Conservation (phyloP, 441 rosid genomes). For the Populus hybrid region DNA sequence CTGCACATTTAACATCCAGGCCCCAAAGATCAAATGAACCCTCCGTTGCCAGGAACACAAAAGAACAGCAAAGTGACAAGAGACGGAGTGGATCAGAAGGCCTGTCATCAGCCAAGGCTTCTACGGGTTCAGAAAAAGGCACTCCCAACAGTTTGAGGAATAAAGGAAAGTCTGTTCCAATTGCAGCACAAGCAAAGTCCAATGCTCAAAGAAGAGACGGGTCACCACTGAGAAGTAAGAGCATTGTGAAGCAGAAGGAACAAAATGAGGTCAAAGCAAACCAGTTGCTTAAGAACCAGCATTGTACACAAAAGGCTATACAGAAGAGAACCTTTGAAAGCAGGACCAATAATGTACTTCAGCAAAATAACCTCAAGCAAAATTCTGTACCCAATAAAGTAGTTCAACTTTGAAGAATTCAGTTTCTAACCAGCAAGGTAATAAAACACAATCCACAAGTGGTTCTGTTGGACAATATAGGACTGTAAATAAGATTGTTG, state of each 20-base stretch:
- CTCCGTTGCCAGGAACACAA: conserved; percentile 23
- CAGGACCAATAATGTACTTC: conserved; percentile 41
- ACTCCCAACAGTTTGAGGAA: conserved; percentile 34
- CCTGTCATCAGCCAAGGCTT: conserved; percentile 24
- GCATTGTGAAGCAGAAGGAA: conserved; percentile 35
- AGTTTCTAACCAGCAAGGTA: conserved; percentile 39
- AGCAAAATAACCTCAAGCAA: conserved; percentile 72
- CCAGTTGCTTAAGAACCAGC: conserved; percentile 33
- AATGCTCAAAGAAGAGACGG: conserved; percentile 44
- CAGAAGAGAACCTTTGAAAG: conserved; percentile 39
- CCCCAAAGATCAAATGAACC: conserved; percentile 35
- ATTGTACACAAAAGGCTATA: conserved; percentile 34
- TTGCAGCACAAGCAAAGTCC: conserved; percentile 39
- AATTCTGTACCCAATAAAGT: conserved; percentile 37
- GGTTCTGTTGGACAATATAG: conserved; percentile 34
- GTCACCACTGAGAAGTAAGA: conserved; percentile 28
- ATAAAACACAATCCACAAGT: conserved; percentile 32
- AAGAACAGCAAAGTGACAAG: conserved; percentile 37
- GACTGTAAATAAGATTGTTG: conserved; percentile 39
- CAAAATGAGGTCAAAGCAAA: conserved; percentile 37
- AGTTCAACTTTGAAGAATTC: conserved; percentile 30
- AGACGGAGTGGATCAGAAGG: conserved; percentile 24
- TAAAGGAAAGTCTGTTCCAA: conserved; percentile 44
- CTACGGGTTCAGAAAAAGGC: conserved; percentile 24
- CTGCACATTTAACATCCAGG: conserved; percentile 41